Conservation (phyloP, 768 basidiomycete genomes). For the Kwoniella sp. region DNA sequence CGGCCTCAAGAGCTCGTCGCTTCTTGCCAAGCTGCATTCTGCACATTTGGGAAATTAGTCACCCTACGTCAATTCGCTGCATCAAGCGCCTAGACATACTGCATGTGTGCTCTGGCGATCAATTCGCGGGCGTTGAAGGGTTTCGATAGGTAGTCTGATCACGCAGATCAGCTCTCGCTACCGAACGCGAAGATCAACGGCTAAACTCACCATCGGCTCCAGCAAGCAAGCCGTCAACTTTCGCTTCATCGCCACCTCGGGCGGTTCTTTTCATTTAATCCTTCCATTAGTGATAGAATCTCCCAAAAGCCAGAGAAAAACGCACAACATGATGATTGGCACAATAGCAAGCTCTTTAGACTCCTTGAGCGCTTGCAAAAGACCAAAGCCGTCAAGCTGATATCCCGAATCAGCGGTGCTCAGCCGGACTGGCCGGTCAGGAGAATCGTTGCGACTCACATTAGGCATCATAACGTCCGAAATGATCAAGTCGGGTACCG, state of each 20-base stretch:
- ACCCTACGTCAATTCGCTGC: background rate
- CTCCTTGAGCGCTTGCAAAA: conserved; percentile 42
- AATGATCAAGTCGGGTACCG: conserved; percentile 47
- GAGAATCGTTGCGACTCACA: conserved; percentile 26
- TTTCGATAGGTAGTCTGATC: conserved; percentile 49
- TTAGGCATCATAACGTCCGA: conserved; percentile 52
- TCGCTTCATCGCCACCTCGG: conserved; percentile 50
- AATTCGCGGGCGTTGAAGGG: conserved; percentile 51
- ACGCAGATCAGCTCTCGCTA: background rate
- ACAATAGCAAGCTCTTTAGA: conserved; percentile 26
- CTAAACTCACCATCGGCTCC: conserved; percentile 48
- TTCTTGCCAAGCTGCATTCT: conserved; percentile 51
- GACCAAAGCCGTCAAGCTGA: conserved; percentile 48
- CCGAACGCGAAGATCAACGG: too few relatives aligned
- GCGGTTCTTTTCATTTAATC: conserved; percentile 49
- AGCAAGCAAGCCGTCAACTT: conserved; percentile 50
- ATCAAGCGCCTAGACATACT: conserved; percentile 22
- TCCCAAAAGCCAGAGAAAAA: too few relatives aligned
- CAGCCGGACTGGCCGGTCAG: background rate
- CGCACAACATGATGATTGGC: conserved; percentile 48
- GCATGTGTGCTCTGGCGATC: conserved; percentile 44
- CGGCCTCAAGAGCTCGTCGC: conserved; percentile 32
- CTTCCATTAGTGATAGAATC: too few relatives aligned
- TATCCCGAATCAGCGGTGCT: too few relatives aligned
- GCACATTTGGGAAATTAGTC: background rate